Percentiles rank a stretch among this genome's conserved stretches.
Conservation (phyloP, 2,329 filamentous ascomycete species). For the Myotisia sp. region DNA sequence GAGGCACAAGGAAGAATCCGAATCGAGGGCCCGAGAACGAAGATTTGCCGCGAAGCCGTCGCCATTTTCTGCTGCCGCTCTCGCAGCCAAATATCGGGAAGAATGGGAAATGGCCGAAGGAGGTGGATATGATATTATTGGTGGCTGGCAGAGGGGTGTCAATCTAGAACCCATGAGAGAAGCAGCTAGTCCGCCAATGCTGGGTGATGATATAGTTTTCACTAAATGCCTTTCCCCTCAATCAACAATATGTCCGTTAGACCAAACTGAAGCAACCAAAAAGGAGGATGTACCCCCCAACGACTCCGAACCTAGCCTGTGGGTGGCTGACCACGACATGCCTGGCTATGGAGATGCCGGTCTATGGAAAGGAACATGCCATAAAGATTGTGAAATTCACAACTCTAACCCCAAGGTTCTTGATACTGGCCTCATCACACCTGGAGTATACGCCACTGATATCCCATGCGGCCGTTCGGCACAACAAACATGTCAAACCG, state of each 20-base stretch:
- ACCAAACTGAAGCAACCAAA: too few species aligned
- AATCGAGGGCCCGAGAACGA: constrained; percentile 28
- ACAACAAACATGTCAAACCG: too few species aligned
- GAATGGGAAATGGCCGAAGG: constrained; percentile 4
- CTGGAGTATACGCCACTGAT: background rate
- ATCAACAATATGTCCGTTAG: constrained; percentile 67
- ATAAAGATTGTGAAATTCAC: background rate
- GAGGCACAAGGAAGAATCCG: constrained; percentile 54
- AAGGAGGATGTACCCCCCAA: constrained; percentile 39
- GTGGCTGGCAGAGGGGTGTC: constrained; percentile 15
- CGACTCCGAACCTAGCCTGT: constrained; percentile 39
- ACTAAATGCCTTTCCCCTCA: constrained; percentile 71
- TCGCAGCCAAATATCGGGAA: constrained; percentile 15
- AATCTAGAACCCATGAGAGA: constrained; percentile 42
- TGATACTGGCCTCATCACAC: constrained; percentile 1
- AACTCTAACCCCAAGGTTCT: too few species aligned
- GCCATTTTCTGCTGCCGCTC: constrained; percentile 21
- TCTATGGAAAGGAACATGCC: constrained; percentile 35
- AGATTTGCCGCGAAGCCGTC: constrained; percentile 12
- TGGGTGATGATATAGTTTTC: constrained; percentile 67
- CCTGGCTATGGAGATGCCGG: constrained; percentile 29
- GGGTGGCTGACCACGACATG: constrained; percentile 56
- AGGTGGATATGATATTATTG: constrained; percentile 6
- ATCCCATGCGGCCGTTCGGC: background rate
- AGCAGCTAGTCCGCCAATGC: constrained; percentile 63